Evolutionary conservation across 2,329 filamentous ascomycete species (phyloP), one percentile per base, ranked within the genome.

Genomic region (Nothophoma quercina): DNA sequence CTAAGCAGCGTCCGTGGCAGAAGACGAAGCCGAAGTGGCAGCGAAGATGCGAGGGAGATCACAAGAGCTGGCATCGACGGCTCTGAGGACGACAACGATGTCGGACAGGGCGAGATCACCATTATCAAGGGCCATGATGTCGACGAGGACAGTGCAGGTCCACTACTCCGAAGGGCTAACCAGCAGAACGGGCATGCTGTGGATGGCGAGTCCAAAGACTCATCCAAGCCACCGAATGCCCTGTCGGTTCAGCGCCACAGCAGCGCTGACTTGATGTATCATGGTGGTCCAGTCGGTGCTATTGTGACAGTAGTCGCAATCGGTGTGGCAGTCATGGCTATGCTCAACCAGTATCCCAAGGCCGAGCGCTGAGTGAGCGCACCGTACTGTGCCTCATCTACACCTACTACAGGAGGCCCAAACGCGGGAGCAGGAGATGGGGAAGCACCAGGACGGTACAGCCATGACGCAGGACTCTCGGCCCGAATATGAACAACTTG

Each of bases 321-420:
- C 22, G 74, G 74, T 48, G 67, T 76, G 13, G 74, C 72, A 38
- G 68, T 76, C 43, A 77, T 77, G 74, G 68, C 72, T 23, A 75
- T 69, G 62, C 64, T 76, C 33, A 76, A 76, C 49, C 72, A 75
- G 36, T 79, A 77, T 67, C 75, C 76, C 26, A 78, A 77, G 55
- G 69, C 74, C 13, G 77, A 79, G 49, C 70, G 77, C 58, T 79
- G 76, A 79, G 18, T 44, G 44, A 42, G 22, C 33, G 16, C 25
- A 34, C 34, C 2, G n/a, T 29, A 36, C 19, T 23, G n/a, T 21
- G 4, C 35, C 46, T 51, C 45, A 26, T 47, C 39, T 21, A 49
- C 25, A 47, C 29, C 16, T n/a, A 38, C 44, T 15, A 40, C 52
- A 42, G 28, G 40, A 39, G 38, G 25, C 38, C 45, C 15, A 46